Conservation (phyloP, 2,329 filamentous ascomycete genomes). For the Botryotinia globosa region DNA sequence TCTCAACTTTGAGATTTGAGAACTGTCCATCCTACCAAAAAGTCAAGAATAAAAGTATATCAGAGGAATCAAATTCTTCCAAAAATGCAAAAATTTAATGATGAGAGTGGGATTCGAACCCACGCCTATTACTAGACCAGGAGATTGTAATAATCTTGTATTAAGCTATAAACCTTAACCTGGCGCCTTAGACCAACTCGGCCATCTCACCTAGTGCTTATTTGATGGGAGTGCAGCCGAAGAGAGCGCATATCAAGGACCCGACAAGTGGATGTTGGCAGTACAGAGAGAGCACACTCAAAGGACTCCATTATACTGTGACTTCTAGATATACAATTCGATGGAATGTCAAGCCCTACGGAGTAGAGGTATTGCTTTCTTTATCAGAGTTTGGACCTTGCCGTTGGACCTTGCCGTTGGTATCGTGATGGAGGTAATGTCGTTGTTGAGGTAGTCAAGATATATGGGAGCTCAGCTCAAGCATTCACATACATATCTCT, state of each 20-base stretch:
- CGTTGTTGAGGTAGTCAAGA: background rate
- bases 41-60: too few relatives aligned
- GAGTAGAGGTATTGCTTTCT: background rate
- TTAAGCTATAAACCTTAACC: slow-evolving; percentile 8
- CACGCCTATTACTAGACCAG: slow-evolving; percentile 16
- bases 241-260: rapidly evolving
- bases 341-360: background rate
- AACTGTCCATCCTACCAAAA: background rate
- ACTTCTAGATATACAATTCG: too few relatives aligned
- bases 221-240: rapidly evolving
- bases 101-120: slow-evolving; percentile 15
- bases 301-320: too few relatives aligned
- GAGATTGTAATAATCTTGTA: background rate
- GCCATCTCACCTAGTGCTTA: background rate
- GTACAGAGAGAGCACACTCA: too few relatives aligned
- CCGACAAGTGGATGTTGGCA: too few relatives aligned
- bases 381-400: background rate
- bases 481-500: background rate
- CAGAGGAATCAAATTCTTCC: background rate
- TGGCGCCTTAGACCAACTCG: slow-evolving; percentile 17
- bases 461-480: background rate
- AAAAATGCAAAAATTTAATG: background rate
- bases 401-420: background rate
- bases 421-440: too few relatives aligned
- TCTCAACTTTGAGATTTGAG: too few relatives aligned